A percentile compares a stretch with the other conserved stretches of the same genome.
Conservation (phyloP, 2,329 filamentous ascomycete species). For the Hyphodiscus sp. region DNA sequence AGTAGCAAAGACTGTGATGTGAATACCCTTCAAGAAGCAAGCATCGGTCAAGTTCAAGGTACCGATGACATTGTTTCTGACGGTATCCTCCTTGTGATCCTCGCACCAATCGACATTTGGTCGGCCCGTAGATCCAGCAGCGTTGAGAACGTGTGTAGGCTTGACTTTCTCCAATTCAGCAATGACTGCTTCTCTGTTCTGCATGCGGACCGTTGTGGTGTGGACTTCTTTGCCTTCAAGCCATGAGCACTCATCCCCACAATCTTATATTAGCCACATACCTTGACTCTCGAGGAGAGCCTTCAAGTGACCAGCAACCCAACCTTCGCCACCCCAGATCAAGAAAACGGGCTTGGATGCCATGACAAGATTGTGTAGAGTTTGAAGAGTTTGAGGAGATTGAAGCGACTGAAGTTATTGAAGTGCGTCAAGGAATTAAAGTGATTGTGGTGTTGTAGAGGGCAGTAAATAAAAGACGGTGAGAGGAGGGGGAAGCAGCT, state of each 20-base stretch:
- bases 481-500: neutral
- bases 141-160: conserved; percentile 62
- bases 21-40: conserved; percentile 52
- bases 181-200: conserved; percentile 51
- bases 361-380: conserved; percentile 4
- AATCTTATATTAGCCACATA: conserved; percentile 4
- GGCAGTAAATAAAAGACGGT: neutral
- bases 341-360: conserved; percentile 39
- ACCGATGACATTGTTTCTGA: conserved; percentile 61
- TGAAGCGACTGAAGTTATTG: no score
- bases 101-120: conserved; percentile 69
- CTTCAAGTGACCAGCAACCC: conserved; percentile 57
- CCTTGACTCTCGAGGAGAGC: conserved; percentile 48
- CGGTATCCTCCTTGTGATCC: conserved; percentile 60
- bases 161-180: conserved; percentile 50
- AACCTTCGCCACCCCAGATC: conserved; percentile 57
- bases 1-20: conserved; percentile 60
- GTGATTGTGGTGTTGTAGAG: neutral
- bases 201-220: conserved; percentile 58
- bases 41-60: conserved; percentile 56
- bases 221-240: conserved; percentile 47
- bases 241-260: conserved; percentile 6
- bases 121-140: conserved; percentile 58
- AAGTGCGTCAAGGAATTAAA: no score
- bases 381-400: no score